Evolutionary conservation across 768 basidiomycete species (phyloP).

Genomic region (Lentinula sp.): DNA sequence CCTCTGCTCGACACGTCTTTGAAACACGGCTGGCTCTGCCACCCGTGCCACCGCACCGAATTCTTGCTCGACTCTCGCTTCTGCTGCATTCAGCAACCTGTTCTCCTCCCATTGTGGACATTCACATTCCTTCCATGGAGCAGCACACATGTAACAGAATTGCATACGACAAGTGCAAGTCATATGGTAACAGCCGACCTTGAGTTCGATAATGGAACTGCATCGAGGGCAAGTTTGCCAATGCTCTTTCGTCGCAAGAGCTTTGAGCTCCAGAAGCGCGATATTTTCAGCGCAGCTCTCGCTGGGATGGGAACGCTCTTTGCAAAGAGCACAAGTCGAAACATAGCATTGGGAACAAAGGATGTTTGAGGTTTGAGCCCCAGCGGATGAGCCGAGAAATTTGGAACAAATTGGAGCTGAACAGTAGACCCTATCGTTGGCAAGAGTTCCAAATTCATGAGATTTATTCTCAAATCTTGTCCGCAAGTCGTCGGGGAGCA

Average conservation of each 20-base stretch:
- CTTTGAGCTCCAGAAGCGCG: conserved; percentile 33
- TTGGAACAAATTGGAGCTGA: conserved; percentile 42
- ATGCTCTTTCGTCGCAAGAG: conserved; percentile 34
- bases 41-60: conserved; percentile 20
- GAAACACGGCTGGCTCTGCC: conserved; percentile 23
- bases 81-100: conserved; percentile 34
- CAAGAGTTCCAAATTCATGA: conserved; percentile 37
- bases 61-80: conserved; percentile 37
- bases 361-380: conserved; percentile 11
- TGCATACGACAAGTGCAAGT: conserved; percentile 51
- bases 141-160: conserved; percentile 65
- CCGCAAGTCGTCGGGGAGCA: conserved; percentile 22
- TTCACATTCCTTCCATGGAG: conserved; percentile 52
- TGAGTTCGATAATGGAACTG: conserved; percentile 47
- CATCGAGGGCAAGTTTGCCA: conserved; percentile 68
- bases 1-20: conserved; percentile 24
- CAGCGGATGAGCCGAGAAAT: conserved; percentile 41
- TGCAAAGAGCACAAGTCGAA: conserved; percentile 43
- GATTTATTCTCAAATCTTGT: conserved; percentile 33
- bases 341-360: conserved; percentile 35
- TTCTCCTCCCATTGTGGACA: conserved; percentile 65
- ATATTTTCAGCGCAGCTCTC: conserved; percentile 36
- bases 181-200: conserved; percentile 59
- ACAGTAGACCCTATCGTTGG: conserved; percentile 43
- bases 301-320: conserved; percentile 33